Conservation (phyloP, 2,329 filamentous ascomycete species). For the Aspergillaceae sp. region DNA sequence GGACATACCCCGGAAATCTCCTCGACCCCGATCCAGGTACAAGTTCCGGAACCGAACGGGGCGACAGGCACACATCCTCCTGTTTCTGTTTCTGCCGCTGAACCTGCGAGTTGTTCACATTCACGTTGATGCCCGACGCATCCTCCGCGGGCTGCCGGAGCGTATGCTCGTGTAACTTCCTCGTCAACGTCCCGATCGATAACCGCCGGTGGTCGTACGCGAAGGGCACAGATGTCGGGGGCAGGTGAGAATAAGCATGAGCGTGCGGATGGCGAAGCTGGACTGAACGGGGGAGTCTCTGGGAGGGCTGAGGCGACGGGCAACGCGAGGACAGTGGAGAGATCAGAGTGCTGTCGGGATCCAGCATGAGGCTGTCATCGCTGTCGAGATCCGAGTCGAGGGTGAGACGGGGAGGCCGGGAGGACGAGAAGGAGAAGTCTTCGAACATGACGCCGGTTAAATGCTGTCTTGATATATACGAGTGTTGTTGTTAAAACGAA, state of each 20-base stretch:
- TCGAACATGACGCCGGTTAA: slow-evolving; percentile 28
- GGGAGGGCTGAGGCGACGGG: slow-evolving; percentile 29
- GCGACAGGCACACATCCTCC: neutral
- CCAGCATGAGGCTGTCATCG: slow-evolving; percentile 28
- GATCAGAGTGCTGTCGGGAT: slow-evolving; percentile 29
- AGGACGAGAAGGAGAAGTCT: slow-evolving; percentile 31
- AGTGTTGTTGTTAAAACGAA: too few relatives aligned
- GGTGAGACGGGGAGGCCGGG: slow-evolving; percentile 17
- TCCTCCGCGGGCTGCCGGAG: slow-evolving; percentile 18
- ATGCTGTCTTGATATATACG: too few relatives aligned
- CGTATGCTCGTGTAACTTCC: slow-evolving; percentile 34
- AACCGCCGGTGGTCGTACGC: slow-evolving; percentile 32
- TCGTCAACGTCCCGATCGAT: slow-evolving; percentile 33
- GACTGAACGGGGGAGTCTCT: neutral
- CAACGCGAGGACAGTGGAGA: slow-evolving; percentile 36
- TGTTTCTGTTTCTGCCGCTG: slow-evolving; percentile 1
- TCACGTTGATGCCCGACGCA: neutral
- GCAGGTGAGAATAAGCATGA: slow-evolving; percentile 22
- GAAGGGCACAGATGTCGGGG: slow-evolving; percentile 36
- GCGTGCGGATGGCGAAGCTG: too few relatives aligned
- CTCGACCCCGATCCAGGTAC: neutral
- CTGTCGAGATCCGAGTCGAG: slow-evolving; percentile 9
- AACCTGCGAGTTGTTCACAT: too few relatives aligned
- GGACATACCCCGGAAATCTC: slow-evolving; percentile 19
- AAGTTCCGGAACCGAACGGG: slow-evolving; percentile 3